Percentiles rank a stretch among this genome's conserved stretches.
phyloP scores from a whole-genome alignment of 2,329 filamentous ascomycete genomes.

The Diaporthe aspalathi region DNA sequence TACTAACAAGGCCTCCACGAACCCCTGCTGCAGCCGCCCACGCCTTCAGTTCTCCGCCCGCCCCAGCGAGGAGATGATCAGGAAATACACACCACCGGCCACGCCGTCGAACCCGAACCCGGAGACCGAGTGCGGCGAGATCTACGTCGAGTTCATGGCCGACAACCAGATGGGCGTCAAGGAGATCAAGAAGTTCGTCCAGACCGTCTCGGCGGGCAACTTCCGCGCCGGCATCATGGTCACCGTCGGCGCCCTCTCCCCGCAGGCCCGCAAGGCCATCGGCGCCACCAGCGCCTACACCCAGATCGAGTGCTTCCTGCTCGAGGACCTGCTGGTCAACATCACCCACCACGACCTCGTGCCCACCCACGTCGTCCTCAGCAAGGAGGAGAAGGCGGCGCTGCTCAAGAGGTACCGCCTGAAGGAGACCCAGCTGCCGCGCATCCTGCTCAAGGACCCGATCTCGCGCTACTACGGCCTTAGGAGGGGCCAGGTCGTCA shows the following conservation, averaged over 20 bases:
- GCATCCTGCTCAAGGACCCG: slow-evolving; percentile 91
- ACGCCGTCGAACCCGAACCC: slow-evolving; percentile 77
- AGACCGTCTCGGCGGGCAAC: slow-evolving; percentile 81
- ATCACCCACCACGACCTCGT: slow-evolving; percentile 98
- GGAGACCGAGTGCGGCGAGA: slow-evolving; percentile 80
- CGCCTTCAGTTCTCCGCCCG: slow-evolving; percentile 90
- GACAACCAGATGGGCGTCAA: slow-evolving; percentile 87
- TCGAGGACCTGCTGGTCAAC: slow-evolving; percentile 96
- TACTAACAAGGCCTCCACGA: slow-evolving; percentile 24
- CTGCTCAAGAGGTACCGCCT: slow-evolving; percentile 90
- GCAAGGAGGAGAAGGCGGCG: slow-evolving; percentile 86
- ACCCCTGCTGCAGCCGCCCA: slow-evolving; percentile 69
- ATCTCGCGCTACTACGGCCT: slow-evolving; percentile 93
- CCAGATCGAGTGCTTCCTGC: slow-evolving; percentile 93
- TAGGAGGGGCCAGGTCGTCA: slow-evolving; percentile 93
- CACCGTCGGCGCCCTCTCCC: slow-evolving; percentile 82
- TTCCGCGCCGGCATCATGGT: slow-evolving; percentile 94
- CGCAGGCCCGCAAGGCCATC: slow-evolving; percentile 88
- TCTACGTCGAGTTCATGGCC: slow-evolving; percentile 91
- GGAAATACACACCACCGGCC: slow-evolving; percentile 81
- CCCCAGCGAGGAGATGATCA: slow-evolving; percentile 85
- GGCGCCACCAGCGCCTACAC: slow-evolving; percentile 79
- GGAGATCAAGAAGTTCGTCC: slow-evolving; percentile 90
- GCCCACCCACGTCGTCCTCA: slow-evolving; percentile 91
- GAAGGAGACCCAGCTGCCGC: slow-evolving; percentile 96